Conservation (phyloP, 768 basidiomycete species). For the Mycena rebaudengoi region DNA sequence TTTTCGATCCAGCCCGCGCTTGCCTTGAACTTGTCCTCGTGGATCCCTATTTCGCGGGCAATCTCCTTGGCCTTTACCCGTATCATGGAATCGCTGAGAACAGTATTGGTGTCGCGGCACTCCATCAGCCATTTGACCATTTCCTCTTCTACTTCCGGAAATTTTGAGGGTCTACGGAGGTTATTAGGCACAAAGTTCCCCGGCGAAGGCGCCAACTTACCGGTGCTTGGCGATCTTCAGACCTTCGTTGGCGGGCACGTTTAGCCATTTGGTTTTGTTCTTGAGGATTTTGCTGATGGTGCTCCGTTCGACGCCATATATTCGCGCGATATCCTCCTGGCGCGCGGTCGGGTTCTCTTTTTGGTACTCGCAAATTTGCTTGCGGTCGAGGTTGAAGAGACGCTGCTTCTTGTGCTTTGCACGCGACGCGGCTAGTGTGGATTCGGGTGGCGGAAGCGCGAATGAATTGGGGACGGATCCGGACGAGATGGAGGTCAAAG, state of each 20-base stretch:
- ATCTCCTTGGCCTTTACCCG: constrained; percentile 75
- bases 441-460: constrained; percentile 26
- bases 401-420: constrained; percentile 74
- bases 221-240: constrained; percentile 74
- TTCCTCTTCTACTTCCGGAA: constrained; percentile 76
- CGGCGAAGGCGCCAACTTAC: constrained; percentile 42
- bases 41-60: constrained; percentile 62
- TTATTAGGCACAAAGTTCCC: not conserved
- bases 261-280: constrained; percentile 84
- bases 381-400: constrained; percentile 78
- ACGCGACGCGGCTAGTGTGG: constrained; percentile 41
- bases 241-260: constrained; percentile 65
- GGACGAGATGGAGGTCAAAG: constrained; percentile 62
- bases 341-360: constrained; percentile 69
- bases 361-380: constrained; percentile 76
- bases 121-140: constrained; percentile 69
- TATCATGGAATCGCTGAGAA: constrained; percentile 72
- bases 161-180: constrained; percentile 73
- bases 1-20: constrained; percentile 93
- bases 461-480: constrained; percentile 31
- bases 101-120: constrained; percentile 51
- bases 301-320: constrained; percentile 85
- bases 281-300: constrained; percentile 96
- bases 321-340: constrained; percentile 85
- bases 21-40: constrained; percentile 87